Conservation (phyloP, 306 rosid genomes). For the Sesbania bispinosa region DNA sequence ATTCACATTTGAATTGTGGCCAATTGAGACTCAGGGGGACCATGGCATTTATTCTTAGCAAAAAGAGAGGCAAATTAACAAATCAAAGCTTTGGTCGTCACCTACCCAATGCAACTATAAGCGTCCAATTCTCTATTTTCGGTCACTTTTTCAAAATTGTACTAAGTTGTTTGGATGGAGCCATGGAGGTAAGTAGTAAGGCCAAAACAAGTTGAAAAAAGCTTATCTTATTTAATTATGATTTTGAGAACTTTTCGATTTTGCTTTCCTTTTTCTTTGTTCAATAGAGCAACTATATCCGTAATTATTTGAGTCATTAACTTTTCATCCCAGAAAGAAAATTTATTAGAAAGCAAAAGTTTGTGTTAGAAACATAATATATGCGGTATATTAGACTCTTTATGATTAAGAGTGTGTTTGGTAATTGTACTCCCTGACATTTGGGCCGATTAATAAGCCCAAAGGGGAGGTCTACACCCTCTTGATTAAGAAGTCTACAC, state of each 20-base stretch:
- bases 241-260: neutral
- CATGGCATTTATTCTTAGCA: constrained; percentile 21
- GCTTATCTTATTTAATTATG: constrained; percentile 16
- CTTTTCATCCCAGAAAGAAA: too few relatives aligned
- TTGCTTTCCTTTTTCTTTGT: neutral
- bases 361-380: too few relatives aligned
- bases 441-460: too few relatives aligned
- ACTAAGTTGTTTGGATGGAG: constrained; percentile 26
- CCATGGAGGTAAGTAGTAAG: neutral
- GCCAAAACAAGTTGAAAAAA: neutral
- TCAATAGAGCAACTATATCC: too few relatives aligned
- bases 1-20: constrained; percentile 28
- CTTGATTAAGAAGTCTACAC: too few relatives aligned
- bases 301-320: too few relatives aligned
- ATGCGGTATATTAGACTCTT: too few relatives aligned
- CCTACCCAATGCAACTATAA: constrained; percentile 26
- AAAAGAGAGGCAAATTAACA: neutral
- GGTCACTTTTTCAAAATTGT: constrained; percentile 23
- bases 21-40: constrained; percentile 15
- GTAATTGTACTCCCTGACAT: too few relatives aligned
- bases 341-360: too few relatives aligned
- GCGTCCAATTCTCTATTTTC: neutral
- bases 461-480: too few relatives aligned
- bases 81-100: constrained; percentile 16
- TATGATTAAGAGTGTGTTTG: too few relatives aligned